These are phyloP conservation scores for Barbarea vulgaris DNA, from an alignment of 345 rosid species.

Conservation along the genomic window DNA sequence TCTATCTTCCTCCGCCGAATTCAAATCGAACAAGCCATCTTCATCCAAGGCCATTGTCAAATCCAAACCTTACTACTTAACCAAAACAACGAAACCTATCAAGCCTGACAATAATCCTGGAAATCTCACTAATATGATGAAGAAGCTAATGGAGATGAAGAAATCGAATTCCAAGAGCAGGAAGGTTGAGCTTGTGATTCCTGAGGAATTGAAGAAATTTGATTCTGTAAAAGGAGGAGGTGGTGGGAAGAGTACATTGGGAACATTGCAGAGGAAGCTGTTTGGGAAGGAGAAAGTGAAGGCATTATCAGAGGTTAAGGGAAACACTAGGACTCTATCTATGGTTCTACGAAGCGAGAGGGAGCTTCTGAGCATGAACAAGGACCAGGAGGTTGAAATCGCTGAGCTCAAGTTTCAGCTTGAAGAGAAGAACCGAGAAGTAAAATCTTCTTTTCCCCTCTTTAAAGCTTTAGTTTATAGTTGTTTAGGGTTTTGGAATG, in stretches of 20 bases:
- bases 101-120: slow-evolving; percentile 37
- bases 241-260: slow-evolving; percentile 31
- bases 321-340: slow-evolving; percentile 76
- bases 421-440: slow-evolving; percentile 71
- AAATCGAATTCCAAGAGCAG: slow-evolving; percentile 42
- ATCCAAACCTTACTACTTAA: slow-evolving; percentile 51
- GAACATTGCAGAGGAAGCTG: slow-evolving; percentile 76
- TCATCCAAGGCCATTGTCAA: slow-evolving; percentile 61
- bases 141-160: slow-evolving; percentile 73
- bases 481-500: not conserved
- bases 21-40: slow-evolving; percentile 33
- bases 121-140: slow-evolving; percentile 63
- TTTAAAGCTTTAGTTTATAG: not conserved
- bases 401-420: slow-evolving; percentile 57
- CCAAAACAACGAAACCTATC: slow-evolving; percentile 22
- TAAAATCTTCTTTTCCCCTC: slow-evolving; percentile 18
- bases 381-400: slow-evolving; percentile 69
- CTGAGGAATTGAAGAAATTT: slow-evolving; percentile 70
- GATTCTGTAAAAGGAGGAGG: slow-evolving; percentile 51
- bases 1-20: slow-evolving; percentile 60
- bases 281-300: slow-evolving; percentile 71
- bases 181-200: slow-evolving; percentile 59
- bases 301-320: slow-evolving; percentile 74
- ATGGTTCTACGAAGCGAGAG: slow-evolving; percentile 93
- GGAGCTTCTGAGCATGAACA: slow-evolving; percentile 73